These are phyloP conservation scores for Verticillium nubilum DNA, from an alignment of 2,329 filamentous ascomycete species.

Conservation along the genomic window DNA sequence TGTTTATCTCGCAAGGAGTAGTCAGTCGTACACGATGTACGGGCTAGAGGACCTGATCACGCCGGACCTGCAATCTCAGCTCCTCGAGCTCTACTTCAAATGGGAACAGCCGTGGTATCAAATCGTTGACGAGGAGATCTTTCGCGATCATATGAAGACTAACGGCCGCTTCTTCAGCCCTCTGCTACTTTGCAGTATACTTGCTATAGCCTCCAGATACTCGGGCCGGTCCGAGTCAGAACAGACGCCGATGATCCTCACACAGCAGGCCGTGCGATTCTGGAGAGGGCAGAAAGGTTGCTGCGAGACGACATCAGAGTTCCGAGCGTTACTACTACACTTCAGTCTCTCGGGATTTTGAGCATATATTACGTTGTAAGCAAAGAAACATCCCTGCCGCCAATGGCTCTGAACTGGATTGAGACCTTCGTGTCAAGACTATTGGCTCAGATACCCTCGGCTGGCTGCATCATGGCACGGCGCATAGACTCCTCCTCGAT, in stretches of 20 bases:
- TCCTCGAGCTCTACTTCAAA: slow-evolving; percentile 26
- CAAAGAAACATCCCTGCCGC: background rate
- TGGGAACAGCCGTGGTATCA: slow-evolving; percentile 32
- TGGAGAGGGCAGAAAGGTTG: slow-evolving; percentile 19
- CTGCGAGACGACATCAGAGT: slow-evolving; percentile 14
- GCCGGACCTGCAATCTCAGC: slow-evolving; percentile 19
- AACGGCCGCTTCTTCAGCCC: slow-evolving; percentile 23
- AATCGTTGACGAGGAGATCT: slow-evolving; percentile 26
- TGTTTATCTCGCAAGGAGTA: background rate
- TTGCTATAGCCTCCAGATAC: slow-evolving; percentile 26
- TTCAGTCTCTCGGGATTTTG: slow-evolving; percentile 28
- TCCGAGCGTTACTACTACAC: slow-evolving; percentile 28
- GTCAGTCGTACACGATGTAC: background rate
- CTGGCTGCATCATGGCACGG: slow-evolving; percentile 31
- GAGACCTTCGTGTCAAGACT: slow-evolving; percentile 14
- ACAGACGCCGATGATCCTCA: slow-evolving; percentile 22
- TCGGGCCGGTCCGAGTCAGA: slow-evolving; percentile 23
- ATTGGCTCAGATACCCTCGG: slow-evolving; percentile 26
- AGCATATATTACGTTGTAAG: slow-evolving; percentile 19
- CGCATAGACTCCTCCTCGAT: slow-evolving; percentile 25
- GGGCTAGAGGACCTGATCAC: background rate
- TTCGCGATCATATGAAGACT: slow-evolving; percentile 20
- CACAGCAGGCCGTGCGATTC: slow-evolving; percentile 24
- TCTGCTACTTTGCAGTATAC: slow-evolving; percentile 25
- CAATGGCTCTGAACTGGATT: background rate